Conservation (phyloP, 139 green algal genomes). For the Chlorella ohadii region DNA sequence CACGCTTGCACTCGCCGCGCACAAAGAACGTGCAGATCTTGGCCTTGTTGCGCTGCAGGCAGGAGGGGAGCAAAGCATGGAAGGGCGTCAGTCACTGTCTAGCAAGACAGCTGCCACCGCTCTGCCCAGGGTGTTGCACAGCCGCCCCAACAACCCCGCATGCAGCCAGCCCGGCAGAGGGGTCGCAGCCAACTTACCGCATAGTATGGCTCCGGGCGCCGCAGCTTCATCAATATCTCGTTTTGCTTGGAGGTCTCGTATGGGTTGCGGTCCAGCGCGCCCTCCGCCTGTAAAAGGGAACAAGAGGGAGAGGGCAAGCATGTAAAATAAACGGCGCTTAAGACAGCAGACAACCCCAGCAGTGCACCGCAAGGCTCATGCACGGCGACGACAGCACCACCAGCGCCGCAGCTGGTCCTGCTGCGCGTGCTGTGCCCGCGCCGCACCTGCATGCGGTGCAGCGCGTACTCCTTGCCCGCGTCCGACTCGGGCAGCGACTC, state of each 20-base stretch:
- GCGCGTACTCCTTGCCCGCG: slow-evolving; percentile 89
- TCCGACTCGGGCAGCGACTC: slow-evolving; percentile 87
- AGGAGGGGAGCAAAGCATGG: no score
- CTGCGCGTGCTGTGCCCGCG: slow-evolving; percentile 48
- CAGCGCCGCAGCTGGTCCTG: no score
- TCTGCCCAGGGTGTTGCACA: no score
- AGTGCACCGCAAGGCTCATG: background rate
- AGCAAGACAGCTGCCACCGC: no score
- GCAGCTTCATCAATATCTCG: slow-evolving; percentile 85
- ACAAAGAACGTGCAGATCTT: slow-evolving; percentile 97
- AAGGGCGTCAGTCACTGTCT: no score
- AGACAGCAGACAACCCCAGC: background rate
- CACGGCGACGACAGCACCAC: slow-evolving; percentile 18
- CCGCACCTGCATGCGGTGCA: slow-evolving; percentile 64
- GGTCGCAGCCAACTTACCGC: slow-evolving; percentile 51
- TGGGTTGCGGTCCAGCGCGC: slow-evolving; percentile 39
- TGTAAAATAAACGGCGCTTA: background rate
- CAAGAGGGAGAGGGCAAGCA: no score
- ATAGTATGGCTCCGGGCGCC: slow-evolving; percentile 96
- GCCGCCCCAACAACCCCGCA: no score
- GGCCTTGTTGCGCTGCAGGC: slow-evolving; percentile 80
- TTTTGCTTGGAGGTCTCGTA: slow-evolving; percentile 48
- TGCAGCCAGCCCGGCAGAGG: no score
- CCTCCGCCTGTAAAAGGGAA: slow-evolving; percentile 2
- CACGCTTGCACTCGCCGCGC: slow-evolving; percentile 91